Base-by-base conservation (phyloP, 2,329 filamentous ascomycete species). In the Pyrenophora tritici-repentis region DNA sequence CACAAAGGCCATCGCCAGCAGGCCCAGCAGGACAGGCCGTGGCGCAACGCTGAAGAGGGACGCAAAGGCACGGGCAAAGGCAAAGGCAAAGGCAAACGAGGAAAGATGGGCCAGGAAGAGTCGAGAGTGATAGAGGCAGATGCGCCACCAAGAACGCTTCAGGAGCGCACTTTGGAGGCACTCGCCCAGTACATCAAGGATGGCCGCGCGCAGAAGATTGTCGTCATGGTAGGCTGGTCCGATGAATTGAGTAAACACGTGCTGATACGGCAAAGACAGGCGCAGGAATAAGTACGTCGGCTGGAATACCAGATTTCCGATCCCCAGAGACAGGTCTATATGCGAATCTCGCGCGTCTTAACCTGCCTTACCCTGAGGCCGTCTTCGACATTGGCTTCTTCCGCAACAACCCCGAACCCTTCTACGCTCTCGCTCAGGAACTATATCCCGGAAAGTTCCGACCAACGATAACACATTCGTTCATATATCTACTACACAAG, bases 331-430 rank as follows among this genome's bases (percentile, higher is more conserved):
- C 93, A 0, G 94, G 94, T 3, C 83, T 99, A 9, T 99, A 99
- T 73, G 87, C 90, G 65, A 97, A 97, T 68, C 86, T 99, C 24
- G 88, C 89, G 17, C 84, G 89, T 44, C 83, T 97, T 26, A 86
- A 96, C 53, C 82, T 99, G 0, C 92, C 92, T 0, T 87, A 93
- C 65, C 88, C 93, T 17, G 91, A 97, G 76, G 92, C 91, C 29
- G 91, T 97, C 37, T 97, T 99, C 75, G 91, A 96, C 68, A 93
- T 99, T 58, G 80, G 80, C 51, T 99, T 90, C 79, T 99, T 99
- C 77, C 83, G 87, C 55, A 69, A 86, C 36, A 88, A 96, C 59
- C 94, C 94, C 0, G 80, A 86, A 26, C 92, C 94, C 0, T 99
- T 99, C 78, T 99, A 97, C 74, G 85, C 90, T 1, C 83, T 99